Conservation (phyloP, 1,284 basidiomycete genomes). For the Gomphus bonarii region DNA sequence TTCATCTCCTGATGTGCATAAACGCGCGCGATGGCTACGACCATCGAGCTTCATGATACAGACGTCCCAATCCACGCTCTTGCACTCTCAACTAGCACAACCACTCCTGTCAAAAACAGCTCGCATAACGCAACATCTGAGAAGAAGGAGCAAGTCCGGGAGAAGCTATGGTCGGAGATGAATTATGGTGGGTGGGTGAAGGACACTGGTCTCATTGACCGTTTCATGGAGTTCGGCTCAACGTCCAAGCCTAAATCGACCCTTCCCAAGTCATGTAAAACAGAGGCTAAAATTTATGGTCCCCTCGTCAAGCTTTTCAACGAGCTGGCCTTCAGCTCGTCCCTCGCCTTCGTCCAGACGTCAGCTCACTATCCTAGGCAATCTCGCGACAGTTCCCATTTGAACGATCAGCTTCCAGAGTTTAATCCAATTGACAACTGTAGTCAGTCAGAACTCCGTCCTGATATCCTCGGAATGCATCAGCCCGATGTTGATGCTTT, state of each 20-base stretch:
- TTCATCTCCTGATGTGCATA: too few species aligned
- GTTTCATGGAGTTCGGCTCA: not conserved
- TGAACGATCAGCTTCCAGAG: not conserved
- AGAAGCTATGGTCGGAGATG: slow-evolving; percentile 11
- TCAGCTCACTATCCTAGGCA: not conserved
- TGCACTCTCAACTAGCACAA: too few species aligned
- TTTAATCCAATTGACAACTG: not conserved
- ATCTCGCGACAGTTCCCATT: not conserved
- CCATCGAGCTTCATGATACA: too few species aligned
- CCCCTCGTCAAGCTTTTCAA: too few species aligned
- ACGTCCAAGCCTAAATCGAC: not conserved
- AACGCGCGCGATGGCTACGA: too few species aligned
- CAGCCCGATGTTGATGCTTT: not conserved
- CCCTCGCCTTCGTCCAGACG: not conserved
- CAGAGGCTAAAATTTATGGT: not conserved
- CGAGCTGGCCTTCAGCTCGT: not conserved
- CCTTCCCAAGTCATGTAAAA: not conserved
- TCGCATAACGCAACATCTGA: too few species aligned
- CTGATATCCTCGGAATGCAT: not conserved
- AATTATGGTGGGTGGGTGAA: not conserved
- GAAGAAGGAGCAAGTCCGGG: too few species aligned
- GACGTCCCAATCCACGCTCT: too few species aligned
- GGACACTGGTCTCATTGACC: not conserved
- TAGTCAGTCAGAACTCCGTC: not conserved
- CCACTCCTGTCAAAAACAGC: too few species aligned